Base-by-base conservation (phyloP, 257 asterid genomes). In the Solanum paucissectum region DNA sequence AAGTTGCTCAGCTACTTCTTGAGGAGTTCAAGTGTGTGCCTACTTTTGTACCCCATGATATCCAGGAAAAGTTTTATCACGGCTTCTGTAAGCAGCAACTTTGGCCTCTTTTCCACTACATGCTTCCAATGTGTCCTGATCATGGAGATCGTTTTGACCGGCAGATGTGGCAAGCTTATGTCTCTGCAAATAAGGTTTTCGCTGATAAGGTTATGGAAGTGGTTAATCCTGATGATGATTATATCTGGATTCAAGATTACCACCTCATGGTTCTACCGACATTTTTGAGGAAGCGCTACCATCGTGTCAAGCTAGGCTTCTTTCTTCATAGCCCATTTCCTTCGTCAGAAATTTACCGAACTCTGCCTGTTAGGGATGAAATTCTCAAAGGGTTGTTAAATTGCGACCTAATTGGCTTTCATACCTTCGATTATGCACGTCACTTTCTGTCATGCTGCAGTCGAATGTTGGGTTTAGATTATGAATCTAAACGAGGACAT, bases 71-170 rank as follows among this genome's bases (percentile, higher is more conserved):
- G 87, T 96, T 94, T 88, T 96, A 96, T 89, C 90, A 93, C 49
- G 98, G 98, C 52, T 96, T 96, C 88, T 96, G 98, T 87, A 95
- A 96, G 94, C 96, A 96, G 66, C 98, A 94, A 83, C 94, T 96
- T 52, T 96, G 99, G 99, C 98, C 99, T 86, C 97, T 96, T 29
- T 96, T 96, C 49, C 99, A 96, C 92, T 96, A 96, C 97, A 94
- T 95, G 99, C 94, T 96, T 32, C 99, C 99, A 46, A 93, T 96
- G 93, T 95, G 94, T 90, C 93, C 97, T 12, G 98, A 95, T 88
- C 99, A 95, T 84, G 99, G 98, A 83, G 99, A 94, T 83, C 97
- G 98, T 68, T 96, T 94, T 90, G 98, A 96, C 64, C 92, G 97
- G 85, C 95, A 91, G 88, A 93, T 94, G 85, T 96, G 99, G 99